A percentile compares a stretch with the other conserved stretches of the same genome.
Evolutionary conservation across 2,329 filamentous ascomycete species (phyloP).

Genomic region (Bipolaris oryzae): DNA sequence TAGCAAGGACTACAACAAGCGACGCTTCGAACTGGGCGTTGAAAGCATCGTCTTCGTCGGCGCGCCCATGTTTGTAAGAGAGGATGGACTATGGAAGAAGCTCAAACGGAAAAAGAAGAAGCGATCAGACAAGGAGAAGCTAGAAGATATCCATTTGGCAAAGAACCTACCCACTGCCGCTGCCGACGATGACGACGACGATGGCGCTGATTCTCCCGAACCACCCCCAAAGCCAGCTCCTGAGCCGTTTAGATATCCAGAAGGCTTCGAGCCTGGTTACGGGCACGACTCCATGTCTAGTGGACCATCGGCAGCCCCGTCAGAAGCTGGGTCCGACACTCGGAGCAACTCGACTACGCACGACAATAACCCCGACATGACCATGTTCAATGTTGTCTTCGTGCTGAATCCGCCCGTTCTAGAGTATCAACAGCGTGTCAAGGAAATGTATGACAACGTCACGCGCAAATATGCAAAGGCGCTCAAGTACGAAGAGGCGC

Average conservation of each 20-base stretch:
- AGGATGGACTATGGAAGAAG: slow-evolving; percentile 51
- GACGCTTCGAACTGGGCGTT: slow-evolving; percentile 49
- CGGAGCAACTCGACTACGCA: slow-evolving; percentile 48
- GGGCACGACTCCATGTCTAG: slow-evolving; percentile 44
- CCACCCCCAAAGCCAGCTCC: slow-evolving; percentile 18
- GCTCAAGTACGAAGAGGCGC: slow-evolving; percentile 89
- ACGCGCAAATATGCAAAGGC: slow-evolving; percentile 92
- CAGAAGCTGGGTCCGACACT: slow-evolving; percentile 49
- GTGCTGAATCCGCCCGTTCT: slow-evolving; percentile 80
- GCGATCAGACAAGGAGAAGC: slow-evolving; percentile 26
- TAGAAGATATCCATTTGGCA: slow-evolving; percentile 28
- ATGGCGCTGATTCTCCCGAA: slow-evolving; percentile 13
- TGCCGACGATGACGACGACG: slow-evolving; percentile 18
- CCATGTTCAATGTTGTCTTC: slow-evolving; percentile 98
- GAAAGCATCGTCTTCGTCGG: slow-evolving; percentile 50
- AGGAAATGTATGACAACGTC: slow-evolving; percentile 86
- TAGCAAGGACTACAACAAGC: slow-evolving; percentile 47
- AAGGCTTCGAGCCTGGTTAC: slow-evolving; percentile 49
- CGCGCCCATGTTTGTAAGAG: slow-evolving; percentile 51
- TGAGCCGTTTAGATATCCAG: slow-evolving; percentile 41
- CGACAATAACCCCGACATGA: slow-evolving; percentile 72
- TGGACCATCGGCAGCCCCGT: slow-evolving; percentile 36
- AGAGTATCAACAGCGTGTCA: slow-evolving; percentile 73
- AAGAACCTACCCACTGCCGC: slow-evolving; percentile 26
- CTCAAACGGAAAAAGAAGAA: slow-evolving; percentile 41